Base-by-base conservation (phyloP, 2,329 filamentous ascomycete genomes). In the Gyromitra esculenta region DNA sequence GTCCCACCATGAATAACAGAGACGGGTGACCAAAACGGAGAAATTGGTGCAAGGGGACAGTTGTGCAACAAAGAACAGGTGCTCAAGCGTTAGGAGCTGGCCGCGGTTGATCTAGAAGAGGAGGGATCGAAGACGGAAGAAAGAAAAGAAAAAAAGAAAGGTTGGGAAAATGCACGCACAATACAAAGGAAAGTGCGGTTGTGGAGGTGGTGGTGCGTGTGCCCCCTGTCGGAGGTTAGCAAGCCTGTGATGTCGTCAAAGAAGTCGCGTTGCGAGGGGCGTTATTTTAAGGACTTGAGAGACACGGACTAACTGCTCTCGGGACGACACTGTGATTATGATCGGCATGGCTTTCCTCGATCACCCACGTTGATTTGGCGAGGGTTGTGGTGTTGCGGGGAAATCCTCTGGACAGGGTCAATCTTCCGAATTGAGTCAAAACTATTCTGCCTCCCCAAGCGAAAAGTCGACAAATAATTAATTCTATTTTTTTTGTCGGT, bases 31-130 rank as follows among this genome's bases (percentile, higher is more conserved):
- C 54, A 59, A 67, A 65, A 54, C 50, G 35, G 11, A 63, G 43
- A 50, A 57, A 37, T 25, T 70, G 65, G 52, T 62, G 48, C 65
- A 62, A 63, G 63, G 63, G 35, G 60, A 67, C 15, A n/a, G 21
- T 35, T n/a, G 72, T 71, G 31, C 66, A 71, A 75, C 66, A 75
- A 74, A 75, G 72, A 41, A 64, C 72, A 69, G 25, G 63, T 45
- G 60, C 45, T 41, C 54, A 37, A 56, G 64, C 64, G 52, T 57
- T 48, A 60, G 21, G 60, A 57, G 65, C 52, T 68, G 37, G 50
- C 70, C 54, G 56, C 39, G 21, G 52, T 64, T 65, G 54, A 59
- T 59, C 64, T 60, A 63, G 74, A 73, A 72, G 60, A 56, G 50
- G 37, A 73, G 62, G 48, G 67, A 66, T 35, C 41, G 37, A 59